Evolutionary conservation across 331 rosid genomes (phyloP).

Genomic region (Erythrophleum ivorense): DNA sequence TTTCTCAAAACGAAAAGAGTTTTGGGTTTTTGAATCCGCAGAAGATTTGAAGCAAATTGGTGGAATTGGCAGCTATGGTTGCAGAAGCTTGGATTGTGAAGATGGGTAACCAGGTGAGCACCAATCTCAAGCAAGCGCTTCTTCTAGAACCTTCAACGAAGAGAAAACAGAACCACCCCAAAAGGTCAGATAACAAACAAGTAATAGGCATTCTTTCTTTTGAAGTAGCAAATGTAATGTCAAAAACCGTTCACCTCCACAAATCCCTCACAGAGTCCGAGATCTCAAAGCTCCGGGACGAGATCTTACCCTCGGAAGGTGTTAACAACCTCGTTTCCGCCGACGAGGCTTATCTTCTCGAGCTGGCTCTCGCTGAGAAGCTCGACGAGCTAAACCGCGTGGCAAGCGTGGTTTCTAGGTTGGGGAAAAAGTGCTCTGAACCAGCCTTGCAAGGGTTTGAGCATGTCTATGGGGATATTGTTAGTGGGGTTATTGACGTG

Average conservation of each 20-base stretch:
- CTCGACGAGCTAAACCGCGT: conserved; percentile 86
- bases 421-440: conserved; percentile 85
- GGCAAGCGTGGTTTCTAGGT: conserved; percentile 81
- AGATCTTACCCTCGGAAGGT: conserved; percentile 80
- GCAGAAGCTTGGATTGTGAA: conserved; percentile 95
- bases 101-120: conserved; percentile 93
- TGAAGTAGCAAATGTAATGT: conserved; percentile 93
- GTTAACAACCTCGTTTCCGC: conserved; percentile 74
- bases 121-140: conserved; percentile 86
- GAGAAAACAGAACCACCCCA: conserved; percentile 46
- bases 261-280: conserved; percentile 75
- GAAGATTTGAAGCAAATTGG: conserved; percentile 34
- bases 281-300: conserved; percentile 75
- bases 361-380: conserved; percentile 88
- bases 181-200: conserved; percentile 46
- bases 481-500: conserved; percentile 78
- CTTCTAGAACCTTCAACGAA: conserved; percentile 66
- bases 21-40: conserved; percentile 31
- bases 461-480: conserved; percentile 86
- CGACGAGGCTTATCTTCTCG: conserved; percentile 69
- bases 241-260: conserved; percentile 80
- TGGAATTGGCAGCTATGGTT: conserved; percentile 69
- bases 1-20: background rate
- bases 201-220: conserved; percentile 89
- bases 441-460: conserved; percentile 92